Evolutionary conservation across 108 stramenopile genomes (phyloP).

Genomic region (Conticribra guillardii): DNA sequence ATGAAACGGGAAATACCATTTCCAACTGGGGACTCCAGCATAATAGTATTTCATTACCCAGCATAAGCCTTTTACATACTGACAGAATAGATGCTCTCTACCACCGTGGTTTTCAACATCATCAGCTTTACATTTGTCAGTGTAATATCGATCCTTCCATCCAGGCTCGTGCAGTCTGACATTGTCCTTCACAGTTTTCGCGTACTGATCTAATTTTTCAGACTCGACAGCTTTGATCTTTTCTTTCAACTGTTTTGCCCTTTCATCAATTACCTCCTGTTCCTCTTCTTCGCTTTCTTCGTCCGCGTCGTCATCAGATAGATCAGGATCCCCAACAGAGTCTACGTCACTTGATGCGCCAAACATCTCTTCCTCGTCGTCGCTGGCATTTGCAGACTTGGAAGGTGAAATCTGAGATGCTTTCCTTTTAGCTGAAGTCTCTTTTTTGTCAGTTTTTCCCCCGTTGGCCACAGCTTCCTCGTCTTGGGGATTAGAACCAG

Average conservation of each 20-base stretch:
- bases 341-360: slow-evolving; percentile 47
- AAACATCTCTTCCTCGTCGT: slow-evolving; percentile 58
- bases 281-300: slow-evolving; percentile 58
- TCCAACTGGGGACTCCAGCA: slow-evolving; percentile 94
- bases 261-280: slow-evolving; percentile 30
- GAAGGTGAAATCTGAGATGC: slow-evolving; percentile 38
- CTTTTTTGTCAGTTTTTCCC: slow-evolving; percentile 42
- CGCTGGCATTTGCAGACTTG: slow-evolving; percentile 21
- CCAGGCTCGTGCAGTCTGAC: slow-evolving; percentile 94
- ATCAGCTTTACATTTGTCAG: slow-evolving; percentile 95
- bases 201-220: slow-evolving; percentile 81
- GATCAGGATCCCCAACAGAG: slow-evolving; percentile 41
- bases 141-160: slow-evolving; percentile 98
- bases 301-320: slow-evolving; percentile 55
- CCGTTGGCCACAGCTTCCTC: slow-evolving; percentile 19
- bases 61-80: slow-evolving; percentile 96
- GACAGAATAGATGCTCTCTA: slow-evolving; percentile 86
- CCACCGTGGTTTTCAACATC: slow-evolving; percentile 92
- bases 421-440: slow-evolving; percentile 38
- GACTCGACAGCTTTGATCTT: slow-evolving; percentile 72
- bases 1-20: slow-evolving; percentile 98
- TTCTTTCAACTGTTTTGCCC: slow-evolving; percentile 66
- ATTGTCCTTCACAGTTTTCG: slow-evolving; percentile 87
- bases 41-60: slow-evolving; percentile 99
- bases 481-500: slow-evolving; percentile 15